phyloP scores from a whole-genome alignment of 2,329 filamentous ascomycete species.

The Colletotrichum sp. region DNA sequence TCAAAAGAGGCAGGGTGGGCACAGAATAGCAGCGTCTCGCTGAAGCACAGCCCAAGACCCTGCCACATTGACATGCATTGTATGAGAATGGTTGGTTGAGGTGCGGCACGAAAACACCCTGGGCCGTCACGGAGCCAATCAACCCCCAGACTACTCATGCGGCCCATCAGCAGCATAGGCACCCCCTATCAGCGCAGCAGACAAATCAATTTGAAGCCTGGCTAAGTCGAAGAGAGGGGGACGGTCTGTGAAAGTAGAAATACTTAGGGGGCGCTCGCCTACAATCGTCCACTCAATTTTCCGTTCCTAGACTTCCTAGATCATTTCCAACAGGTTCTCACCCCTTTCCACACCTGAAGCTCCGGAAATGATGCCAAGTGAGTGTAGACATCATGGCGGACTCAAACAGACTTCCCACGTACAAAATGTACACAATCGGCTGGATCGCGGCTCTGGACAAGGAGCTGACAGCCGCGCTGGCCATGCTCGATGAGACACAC shows the following conservation, averaged over 20 bases:
- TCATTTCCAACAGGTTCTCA: not conserved
- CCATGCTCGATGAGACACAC: not conserved
- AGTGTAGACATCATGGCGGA: not conserved
- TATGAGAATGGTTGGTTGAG: not conserved
- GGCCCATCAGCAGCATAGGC: too few species aligned
- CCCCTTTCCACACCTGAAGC: not conserved
- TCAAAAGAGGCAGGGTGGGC: not conserved
- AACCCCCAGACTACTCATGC: not conserved
- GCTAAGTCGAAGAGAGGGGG: too few species aligned
- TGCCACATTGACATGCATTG: not conserved
- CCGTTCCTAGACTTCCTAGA: not conserved
- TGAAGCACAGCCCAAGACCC: not conserved
- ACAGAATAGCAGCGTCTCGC: too few species aligned
- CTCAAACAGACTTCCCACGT: not conserved
- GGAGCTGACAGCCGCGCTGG: not conserved
- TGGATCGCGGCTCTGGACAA: not conserved
- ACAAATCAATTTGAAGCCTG: not conserved
- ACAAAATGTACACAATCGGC: not conserved
- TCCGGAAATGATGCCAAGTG: not conserved
- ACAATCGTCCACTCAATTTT: not conserved
- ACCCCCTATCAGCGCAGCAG: too few species aligned
- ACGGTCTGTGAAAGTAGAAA: not conserved
- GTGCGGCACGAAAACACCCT: not conserved
- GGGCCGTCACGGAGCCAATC: not conserved
- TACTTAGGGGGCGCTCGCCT: fast-evolving